Conservation (phyloP, 2,329 filamentous ascomycete species). For the Hypoxylon sp. region DNA sequence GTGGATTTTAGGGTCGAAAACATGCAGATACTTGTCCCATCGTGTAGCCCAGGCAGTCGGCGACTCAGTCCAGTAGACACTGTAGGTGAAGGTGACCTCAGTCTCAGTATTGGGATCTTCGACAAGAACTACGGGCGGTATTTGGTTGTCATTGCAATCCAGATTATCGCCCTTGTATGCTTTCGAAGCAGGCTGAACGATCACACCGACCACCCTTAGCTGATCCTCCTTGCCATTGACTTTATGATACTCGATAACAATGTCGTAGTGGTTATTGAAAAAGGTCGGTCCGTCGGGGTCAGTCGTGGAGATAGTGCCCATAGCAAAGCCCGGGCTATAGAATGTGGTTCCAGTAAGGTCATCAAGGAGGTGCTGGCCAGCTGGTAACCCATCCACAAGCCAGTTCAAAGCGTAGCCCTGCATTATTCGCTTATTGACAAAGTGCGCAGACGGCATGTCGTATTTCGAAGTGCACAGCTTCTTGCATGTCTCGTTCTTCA, state of each 20-base stretch:
- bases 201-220: slow-evolving; percentile 90
- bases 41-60: slow-evolving; percentile 93
- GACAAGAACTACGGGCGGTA: slow-evolving; percentile 72
- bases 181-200: slow-evolving; percentile 85
- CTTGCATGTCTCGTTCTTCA: slow-evolving; percentile 88
- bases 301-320: slow-evolving; percentile 69
- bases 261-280: slow-evolving; percentile 97
- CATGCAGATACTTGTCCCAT: slow-evolving; percentile 99
- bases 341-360: slow-evolving; percentile 82
- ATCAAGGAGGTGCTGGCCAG: slow-evolving; percentile 86
- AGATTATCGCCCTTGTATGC: slow-evolving; percentile 69
- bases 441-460: slow-evolving; percentile 76
- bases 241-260: slow-evolving; percentile 91
- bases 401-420: slow-evolving; percentile 95
- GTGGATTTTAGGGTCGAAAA: slow-evolving; percentile 97
- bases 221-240: slow-evolving; percentile 76
- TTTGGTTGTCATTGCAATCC: slow-evolving; percentile 74
- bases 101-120: slow-evolving; percentile 71
- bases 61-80: slow-evolving; percentile 89
- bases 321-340: slow-evolving; percentile 91
- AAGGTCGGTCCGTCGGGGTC: slow-evolving; percentile 70
- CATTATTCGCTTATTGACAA: slow-evolving; percentile 85
- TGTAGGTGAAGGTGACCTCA: slow-evolving; percentile 89
- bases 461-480: slow-evolving; percentile 78
- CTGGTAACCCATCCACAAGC: slow-evolving; percentile 94